phyloP scores from a whole-genome alignment of 371 early-diverging fungal species.

The Fennellomyces sp. region DNA sequence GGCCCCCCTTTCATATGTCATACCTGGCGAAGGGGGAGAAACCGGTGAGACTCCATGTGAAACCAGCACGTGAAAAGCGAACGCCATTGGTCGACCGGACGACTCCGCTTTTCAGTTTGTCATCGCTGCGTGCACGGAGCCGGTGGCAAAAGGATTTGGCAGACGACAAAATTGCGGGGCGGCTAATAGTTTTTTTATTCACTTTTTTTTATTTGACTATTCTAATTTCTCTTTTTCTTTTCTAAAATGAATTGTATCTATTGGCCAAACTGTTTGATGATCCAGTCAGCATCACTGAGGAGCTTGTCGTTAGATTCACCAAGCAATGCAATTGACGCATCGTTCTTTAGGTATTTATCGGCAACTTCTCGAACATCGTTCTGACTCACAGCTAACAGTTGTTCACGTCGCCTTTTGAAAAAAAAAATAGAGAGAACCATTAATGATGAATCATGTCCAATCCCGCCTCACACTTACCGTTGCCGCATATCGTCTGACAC shows the following conservation, averaged over 20 bases:
- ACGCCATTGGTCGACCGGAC: not conserved
- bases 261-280: slow-evolving; percentile 31
- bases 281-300: slow-evolving; percentile 32
- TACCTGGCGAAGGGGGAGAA: slow-evolving; percentile 7
- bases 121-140: slow-evolving; percentile 7
- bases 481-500: slow-evolving; percentile 89
- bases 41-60: slow-evolving; percentile 7
- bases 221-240: not conserved
- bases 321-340: slow-evolving; percentile 38
- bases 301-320: slow-evolving; percentile 47
- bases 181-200: not conserved
- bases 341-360: slow-evolving; percentile 26
- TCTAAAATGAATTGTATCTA: not conserved
- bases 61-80: slow-evolving; percentile 13
- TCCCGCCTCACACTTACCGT: slow-evolving; percentile 43
- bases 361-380: slow-evolving; percentile 77
- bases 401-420: slow-evolving; percentile 71
- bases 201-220: too few species aligned
- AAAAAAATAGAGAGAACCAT: slow-evolving; percentile 1
- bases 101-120: slow-evolving; percentile 1
- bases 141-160: slow-evolving; percentile 2
- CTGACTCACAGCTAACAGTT: slow-evolving; percentile 69
- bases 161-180: slow-evolving; percentile 9
- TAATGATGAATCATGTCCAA: slow-evolving; percentile 11
- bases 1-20: slow-evolving; percentile 9